Evolutionary conservation across 306 rosid species (phyloP).

Genomic region (Medicago truncatula): DNA sequence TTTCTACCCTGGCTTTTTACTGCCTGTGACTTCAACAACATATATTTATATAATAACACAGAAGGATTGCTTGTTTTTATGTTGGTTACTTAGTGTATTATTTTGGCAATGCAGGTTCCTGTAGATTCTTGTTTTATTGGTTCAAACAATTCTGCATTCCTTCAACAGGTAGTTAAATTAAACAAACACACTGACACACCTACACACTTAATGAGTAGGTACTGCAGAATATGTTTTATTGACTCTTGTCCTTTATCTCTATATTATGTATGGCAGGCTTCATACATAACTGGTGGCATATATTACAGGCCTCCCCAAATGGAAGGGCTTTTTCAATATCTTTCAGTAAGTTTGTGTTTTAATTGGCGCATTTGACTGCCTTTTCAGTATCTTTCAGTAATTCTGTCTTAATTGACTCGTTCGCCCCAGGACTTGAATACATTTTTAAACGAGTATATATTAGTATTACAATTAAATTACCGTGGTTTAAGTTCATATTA

Average conservation of each 20-base stretch:
- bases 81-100: slow-evolving; percentile 23
- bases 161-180: slow-evolving; percentile 82
- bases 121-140: slow-evolving; percentile 92
- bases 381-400: neutral
- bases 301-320: slow-evolving; percentile 88
- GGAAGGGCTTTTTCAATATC: slow-evolving; percentile 91
- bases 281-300: slow-evolving; percentile 92
- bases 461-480: neutral
- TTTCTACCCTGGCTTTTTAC: slow-evolving; percentile 21
- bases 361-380: slow-evolving; percentile 38
- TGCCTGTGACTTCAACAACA: neutral
- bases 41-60: neutral
- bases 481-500: slow-evolving; percentile 4
- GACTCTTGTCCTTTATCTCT: slow-evolving; percentile 39
- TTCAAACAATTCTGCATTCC: slow-evolving; percentile 85
- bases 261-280: slow-evolving; percentile 65
- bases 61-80: slow-evolving; percentile 13
- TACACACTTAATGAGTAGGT: slow-evolving; percentile 32
- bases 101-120: slow-evolving; percentile 71
- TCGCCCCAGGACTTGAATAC: slow-evolving; percentile 8
- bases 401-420: too few relatives aligned
- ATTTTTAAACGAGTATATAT: neutral
- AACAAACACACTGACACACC: neutral
- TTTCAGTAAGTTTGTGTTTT: slow-evolving; percentile 66
- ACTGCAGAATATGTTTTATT: slow-evolving; percentile 30